Conservation (phyloP, 345 rosid genomes). For the Ceriops tagal region DNA sequence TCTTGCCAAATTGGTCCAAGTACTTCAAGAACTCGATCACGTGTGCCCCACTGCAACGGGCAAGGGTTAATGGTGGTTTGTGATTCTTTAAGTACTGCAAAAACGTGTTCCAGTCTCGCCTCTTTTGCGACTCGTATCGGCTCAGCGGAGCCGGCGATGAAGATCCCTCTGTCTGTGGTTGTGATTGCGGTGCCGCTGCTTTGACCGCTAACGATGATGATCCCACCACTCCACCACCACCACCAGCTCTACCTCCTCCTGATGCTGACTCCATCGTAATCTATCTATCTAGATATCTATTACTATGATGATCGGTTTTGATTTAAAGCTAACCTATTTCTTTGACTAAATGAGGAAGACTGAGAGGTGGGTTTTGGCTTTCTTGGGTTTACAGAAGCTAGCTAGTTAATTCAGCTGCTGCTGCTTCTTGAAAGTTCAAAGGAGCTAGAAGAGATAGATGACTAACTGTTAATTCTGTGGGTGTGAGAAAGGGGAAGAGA, state of each 20-base stretch:
- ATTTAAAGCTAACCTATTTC: neutral
- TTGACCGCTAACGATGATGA: conserved; percentile 4
- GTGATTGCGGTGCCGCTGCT: neutral
- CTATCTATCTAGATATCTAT: too few species aligned
- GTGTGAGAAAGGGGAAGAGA: conserved; percentile 13
- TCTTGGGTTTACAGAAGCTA: neutral
- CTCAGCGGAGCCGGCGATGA: conserved; percentile 18
- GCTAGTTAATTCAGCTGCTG: neutral
- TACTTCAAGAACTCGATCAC: conserved; percentile 36
- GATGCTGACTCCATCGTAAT: conserved; percentile 20
- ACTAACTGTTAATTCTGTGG: neutral
- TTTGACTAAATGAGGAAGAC: neutral
- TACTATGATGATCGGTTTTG: neutral
- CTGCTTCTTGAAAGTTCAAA: neutral
- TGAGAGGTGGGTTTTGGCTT: neutral
- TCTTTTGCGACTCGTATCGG: conserved; percentile 34
- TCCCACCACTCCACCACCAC: conserved; percentile 7
- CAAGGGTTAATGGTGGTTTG: conserved; percentile 30
- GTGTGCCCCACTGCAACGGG: conserved; percentile 36
- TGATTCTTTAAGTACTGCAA: conserved; percentile 29
- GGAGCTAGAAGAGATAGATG: neutral
- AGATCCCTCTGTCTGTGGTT: conserved; percentile 1
- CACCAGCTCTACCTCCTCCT: neutral
- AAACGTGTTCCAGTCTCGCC: conserved; percentile 37
- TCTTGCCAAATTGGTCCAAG: conserved; percentile 34